Base-by-base conservation (phyloP, 1,284 basidiomycete genomes). In the Hypsizygus ulmarius region DNA sequence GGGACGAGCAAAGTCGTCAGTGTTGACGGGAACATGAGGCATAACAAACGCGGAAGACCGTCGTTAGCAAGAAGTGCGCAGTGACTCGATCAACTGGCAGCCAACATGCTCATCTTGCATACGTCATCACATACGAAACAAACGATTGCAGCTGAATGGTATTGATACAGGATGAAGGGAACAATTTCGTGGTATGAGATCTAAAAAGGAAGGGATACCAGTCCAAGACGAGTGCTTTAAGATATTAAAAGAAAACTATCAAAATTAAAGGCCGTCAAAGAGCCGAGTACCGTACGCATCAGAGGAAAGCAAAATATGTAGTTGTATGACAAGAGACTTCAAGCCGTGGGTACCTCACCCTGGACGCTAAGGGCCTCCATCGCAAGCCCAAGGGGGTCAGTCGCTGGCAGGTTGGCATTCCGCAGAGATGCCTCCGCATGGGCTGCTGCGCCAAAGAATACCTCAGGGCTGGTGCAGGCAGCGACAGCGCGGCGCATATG, bases 401-500 rank as follows among this genome's bases (percentile, higher is more conserved):
- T 75, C 3, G 67, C 68, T 21, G 69, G 67, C 14, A 68, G 56
- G 29, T 71, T 71, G 32, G 64, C 72, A 64, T 54, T 67, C 39
- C 65, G 54, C 40, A 64, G 56, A 21, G 64, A 60, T 12, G 65
- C 65, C 54, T 64, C 68, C 48, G 36, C 73, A 47, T 65, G 68
- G 47, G 69, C 68, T 4, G 66, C 66, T 30, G 70, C 66, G 48
- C 81, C 79, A 62, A 95, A 96, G 78, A 94, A 92, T 18, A 91
- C 81, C 63, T 95, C 92, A 1, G 93, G 93, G 52, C 90, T 90
- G 7, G 91, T 93, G 67, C 93, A 94, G 5, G 93, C 86, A 1
- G 94, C 89, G 14, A 98, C 87, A 1, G 96, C 96, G 38, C 96
- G 87, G 21, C 95, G 82, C 90, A 97, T 96, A 63, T 93, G 91